phyloP scores from a whole-genome alignment of 75 land plant species.

The Pinus taeda region DNA sequence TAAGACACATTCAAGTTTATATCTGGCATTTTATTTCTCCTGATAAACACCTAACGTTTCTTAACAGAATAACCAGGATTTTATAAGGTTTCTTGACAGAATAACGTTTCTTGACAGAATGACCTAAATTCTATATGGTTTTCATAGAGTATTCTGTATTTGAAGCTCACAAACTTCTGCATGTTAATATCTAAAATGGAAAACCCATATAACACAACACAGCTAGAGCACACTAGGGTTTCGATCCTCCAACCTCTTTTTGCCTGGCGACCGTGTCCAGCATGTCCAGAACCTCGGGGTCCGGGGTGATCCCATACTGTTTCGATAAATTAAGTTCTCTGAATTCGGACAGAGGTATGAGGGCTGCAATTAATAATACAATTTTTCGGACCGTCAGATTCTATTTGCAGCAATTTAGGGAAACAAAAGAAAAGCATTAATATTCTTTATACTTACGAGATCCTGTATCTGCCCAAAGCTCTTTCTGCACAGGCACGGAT shows the following conservation, averaged over 20 bases:
- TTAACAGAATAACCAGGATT: background rate
- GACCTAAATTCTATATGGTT: background rate
- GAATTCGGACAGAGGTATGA: slow-evolving; percentile 50
- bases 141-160: background rate
- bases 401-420: background rate
- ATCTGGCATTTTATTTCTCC: background rate
- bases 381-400: background rate
- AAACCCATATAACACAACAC: background rate
- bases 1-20: background rate
- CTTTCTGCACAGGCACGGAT: slow-evolving; percentile 19
- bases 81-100: too few relatives aligned
- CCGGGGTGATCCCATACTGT: slow-evolving; percentile 39
- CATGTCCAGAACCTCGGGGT: slow-evolving; percentile 43
- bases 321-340: slow-evolving; percentile 31
- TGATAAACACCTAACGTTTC: too few relatives aligned
- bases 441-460: slow-evolving; percentile 30
- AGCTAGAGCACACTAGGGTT: background rate
- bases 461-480: slow-evolving; percentile 38
- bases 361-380: slow-evolving; percentile 27
- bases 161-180: background rate
- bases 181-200: background rate
- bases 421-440: background rate
- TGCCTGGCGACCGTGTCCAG: slow-evolving; percentile 29
- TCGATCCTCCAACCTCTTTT: slow-evolving; percentile 23
- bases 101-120: too few relatives aligned